Evolutionary conservation across 805 yeast species (phyloP).

Genomic region (Pichia cabralensis): DNA sequence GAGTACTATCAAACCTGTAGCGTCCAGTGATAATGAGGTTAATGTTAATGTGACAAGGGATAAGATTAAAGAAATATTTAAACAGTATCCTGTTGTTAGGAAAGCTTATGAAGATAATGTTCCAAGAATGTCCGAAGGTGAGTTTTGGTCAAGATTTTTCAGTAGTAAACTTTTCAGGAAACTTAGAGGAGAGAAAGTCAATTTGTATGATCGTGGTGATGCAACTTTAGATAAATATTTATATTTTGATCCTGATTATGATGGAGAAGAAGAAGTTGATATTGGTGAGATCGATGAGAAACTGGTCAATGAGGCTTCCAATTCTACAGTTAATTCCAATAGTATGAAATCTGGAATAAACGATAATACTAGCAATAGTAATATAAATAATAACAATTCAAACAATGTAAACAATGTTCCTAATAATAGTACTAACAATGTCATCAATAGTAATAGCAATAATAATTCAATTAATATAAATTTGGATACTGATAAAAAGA

Average conservation of each 20-base stretch:
- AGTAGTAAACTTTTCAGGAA: conserved; percentile 81
- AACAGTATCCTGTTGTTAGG: conserved; percentile 85
- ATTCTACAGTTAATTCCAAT: conserved; percentile 2
- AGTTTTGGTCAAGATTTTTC: conserved; percentile 94
- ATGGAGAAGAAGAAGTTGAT: conserved; percentile 31
- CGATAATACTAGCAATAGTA: too few species aligned
- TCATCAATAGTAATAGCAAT: too few species aligned
- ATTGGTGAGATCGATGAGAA: conserved; percentile 27
- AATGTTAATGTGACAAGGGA: conserved; percentile 89
- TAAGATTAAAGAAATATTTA: conserved; percentile 79
- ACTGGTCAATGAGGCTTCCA: conserved; percentile 25
- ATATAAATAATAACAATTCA: conserved; percentile 1
- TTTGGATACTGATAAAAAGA: conserved; percentile 4
- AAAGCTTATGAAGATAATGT: conserved; percentile 86
- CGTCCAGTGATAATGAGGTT: conserved; percentile 85
- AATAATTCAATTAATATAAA: background rate
- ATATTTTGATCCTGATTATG: conserved; percentile 51
- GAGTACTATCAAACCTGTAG: conserved; percentile 89
- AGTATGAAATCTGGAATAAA: background rate
- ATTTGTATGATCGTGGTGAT: conserved; percentile 72
- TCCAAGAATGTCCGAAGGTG: conserved; percentile 81
- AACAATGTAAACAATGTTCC: background rate
- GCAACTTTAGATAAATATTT: conserved; percentile 76
- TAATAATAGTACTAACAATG: too few species aligned
- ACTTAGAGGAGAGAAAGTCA: conserved; percentile 79